Evolutionary conservation across 2,329 filamentous ascomycete species (phyloP).

Genomic region (Pleoardoris graminearum): DNA sequence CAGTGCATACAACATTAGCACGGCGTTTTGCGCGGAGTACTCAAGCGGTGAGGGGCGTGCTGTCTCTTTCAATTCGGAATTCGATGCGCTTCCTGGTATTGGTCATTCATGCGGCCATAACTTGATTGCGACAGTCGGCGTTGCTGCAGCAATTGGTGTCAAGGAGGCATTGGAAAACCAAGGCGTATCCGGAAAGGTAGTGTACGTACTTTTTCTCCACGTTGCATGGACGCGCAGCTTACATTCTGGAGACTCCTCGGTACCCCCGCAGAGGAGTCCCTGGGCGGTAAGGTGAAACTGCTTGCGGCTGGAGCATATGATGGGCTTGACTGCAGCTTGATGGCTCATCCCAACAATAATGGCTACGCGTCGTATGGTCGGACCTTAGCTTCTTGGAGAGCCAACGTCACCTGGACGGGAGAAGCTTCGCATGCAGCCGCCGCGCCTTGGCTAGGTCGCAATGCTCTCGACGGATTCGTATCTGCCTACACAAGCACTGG

Average conservation of each 20-base stretch:
- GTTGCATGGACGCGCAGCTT: neutral
- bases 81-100: conserved; percentile 46
- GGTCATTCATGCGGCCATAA: conserved; percentile 53
- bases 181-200: conserved; percentile 40
- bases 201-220: neutral
- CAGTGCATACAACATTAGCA: conserved; percentile 41
- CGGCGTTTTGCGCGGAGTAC: conserved; percentile 38
- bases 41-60: conserved; percentile 42
- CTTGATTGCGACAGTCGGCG: conserved; percentile 46
- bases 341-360: conserved; percentile 41
- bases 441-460: conserved; percentile 35
- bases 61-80: conserved; percentile 50
- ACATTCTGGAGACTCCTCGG: conserved; percentile 41
- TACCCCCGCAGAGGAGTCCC: conserved; percentile 52
- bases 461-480: conserved; percentile 24
- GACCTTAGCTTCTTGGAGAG: conserved; percentile 56
- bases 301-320: conserved; percentile 50
- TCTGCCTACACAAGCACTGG: conserved; percentile 19
- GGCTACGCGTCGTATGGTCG: conserved; percentile 54
- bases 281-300: conserved; percentile 51
- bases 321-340: conserved; percentile 37
- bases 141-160: conserved; percentile 45
- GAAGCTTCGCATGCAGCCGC: conserved; percentile 42
- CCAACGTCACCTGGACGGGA: conserved; percentile 57
- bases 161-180: conserved; percentile 34